These are phyloP conservation scores for Exutisphaerella laricina DNA, from an alignment of 2,329 filamentous ascomycete genomes.

Conservation along the genomic window DNA sequence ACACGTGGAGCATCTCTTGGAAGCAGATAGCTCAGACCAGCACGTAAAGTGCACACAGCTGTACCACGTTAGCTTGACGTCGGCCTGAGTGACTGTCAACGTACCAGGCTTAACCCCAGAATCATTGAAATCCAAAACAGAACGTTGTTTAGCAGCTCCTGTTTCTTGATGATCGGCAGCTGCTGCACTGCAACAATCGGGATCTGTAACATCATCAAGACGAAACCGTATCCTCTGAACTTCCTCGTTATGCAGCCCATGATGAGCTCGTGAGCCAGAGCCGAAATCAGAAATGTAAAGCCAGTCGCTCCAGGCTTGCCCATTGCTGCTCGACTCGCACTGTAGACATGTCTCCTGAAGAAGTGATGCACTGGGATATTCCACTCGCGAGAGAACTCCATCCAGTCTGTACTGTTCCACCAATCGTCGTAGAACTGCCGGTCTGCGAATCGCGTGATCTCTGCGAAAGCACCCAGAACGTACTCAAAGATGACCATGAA, in stretches of 20 bases:
- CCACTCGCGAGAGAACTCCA: slow-evolving; percentile 87
- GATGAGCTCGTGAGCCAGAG: slow-evolving; percentile 86
- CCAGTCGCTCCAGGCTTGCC: slow-evolving; percentile 73
- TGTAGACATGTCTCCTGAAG: slow-evolving; percentile 89
- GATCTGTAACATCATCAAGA: slow-evolving; percentile 94
- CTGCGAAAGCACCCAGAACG: slow-evolving; percentile 85
- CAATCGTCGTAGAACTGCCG: slow-evolving; percentile 82
- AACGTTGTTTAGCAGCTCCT: slow-evolving; percentile 64
- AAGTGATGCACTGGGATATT: slow-evolving; percentile 97
- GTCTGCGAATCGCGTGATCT: slow-evolving; percentile 79
- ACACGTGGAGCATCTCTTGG: background rate
- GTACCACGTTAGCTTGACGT: slow-evolving; percentile 14
- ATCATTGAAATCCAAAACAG: slow-evolving; percentile 35
- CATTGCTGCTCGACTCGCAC: slow-evolving; percentile 64
- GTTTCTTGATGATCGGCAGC: slow-evolving; percentile 66
- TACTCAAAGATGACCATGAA: slow-evolving; percentile 99
- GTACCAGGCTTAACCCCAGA: slow-evolving; percentile 33
- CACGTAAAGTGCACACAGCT: slow-evolving; percentile 59
- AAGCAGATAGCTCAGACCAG: slow-evolving; percentile 40
- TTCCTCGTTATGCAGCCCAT: slow-evolving; percentile 99
- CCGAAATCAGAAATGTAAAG: slow-evolving; percentile 86
- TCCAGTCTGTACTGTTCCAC: slow-evolving; percentile 76
- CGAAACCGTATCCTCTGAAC: slow-evolving; percentile 84
- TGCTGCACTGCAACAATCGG: slow-evolving; percentile 91
- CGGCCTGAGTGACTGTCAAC: slow-evolving; percentile 8